Percentiles rank a stretch among this genome's conserved stretches.
These are phyloP conservation scores for Sclerospora graminicola DNA, from an alignment of 352 stramenopile species.

Conservation along the genomic window DNA sequence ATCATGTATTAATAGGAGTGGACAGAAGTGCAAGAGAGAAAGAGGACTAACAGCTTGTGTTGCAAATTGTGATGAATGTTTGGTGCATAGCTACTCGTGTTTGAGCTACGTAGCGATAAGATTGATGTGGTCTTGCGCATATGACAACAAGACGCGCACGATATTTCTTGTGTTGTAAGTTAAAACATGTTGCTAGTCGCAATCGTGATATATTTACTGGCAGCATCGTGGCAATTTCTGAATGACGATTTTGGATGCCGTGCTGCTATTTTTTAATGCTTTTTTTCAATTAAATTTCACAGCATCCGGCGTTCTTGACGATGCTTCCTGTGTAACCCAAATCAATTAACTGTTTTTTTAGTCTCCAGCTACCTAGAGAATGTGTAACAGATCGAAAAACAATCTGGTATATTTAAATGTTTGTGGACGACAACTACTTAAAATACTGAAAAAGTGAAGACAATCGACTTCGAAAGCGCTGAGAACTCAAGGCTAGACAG, in stretches of 20 bases:
- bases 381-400: too few species aligned
- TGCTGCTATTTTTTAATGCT: constrained; percentile 79
- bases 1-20: constrained; percentile 51
- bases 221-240: constrained; percentile 85
- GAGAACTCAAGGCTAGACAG: too few species aligned
- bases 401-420: too few species aligned
- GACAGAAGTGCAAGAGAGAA: neutral
- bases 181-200: neutral
- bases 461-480: too few species aligned
- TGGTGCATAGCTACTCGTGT: constrained; percentile 58
- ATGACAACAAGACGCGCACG: too few species aligned
- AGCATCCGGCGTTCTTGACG: constrained; percentile 54
- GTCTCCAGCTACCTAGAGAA: constrained; percentile 7
- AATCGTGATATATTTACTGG: neutral
- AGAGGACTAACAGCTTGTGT: neutral
- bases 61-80: constrained; percentile 47
- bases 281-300: constrained; percentile 90
- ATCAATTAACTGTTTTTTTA: constrained; percentile 9
- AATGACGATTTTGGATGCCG: constrained; percentile 79
- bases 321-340: constrained; percentile 20
- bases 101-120: constrained; percentile 78
- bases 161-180: constrained; percentile 84
- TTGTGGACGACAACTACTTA: too few species aligned
- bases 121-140: constrained; percentile 69
- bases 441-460: too few species aligned